Conservation (phyloP, 2,329 filamentous ascomycete genomes). For the Penicillium expansum region DNA sequence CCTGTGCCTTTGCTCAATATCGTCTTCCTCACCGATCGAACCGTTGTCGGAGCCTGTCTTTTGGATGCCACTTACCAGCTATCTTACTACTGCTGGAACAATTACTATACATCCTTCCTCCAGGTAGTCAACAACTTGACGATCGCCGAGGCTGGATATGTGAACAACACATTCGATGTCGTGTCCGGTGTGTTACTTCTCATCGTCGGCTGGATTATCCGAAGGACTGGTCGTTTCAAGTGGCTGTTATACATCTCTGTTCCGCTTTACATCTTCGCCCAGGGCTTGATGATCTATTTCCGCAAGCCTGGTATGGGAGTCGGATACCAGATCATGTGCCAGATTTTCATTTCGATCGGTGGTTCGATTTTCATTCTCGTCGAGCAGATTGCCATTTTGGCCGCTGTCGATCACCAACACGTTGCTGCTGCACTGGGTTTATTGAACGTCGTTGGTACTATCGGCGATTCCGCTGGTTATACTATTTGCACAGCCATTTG, state of each 20-base stretch:
- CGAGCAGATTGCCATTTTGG: constrained; percentile 55
- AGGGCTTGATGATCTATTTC: constrained; percentile 57
- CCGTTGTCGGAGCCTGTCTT: constrained; percentile 29
- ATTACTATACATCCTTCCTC: constrained; percentile 28
- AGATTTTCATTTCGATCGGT: constrained; percentile 56
- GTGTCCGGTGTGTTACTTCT: constrained; percentile 56
- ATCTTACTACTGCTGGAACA: constrained; percentile 31
- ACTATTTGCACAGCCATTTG: constrained; percentile 60
- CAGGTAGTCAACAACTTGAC: constrained; percentile 29
- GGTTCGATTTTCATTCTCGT: constrained; percentile 53
- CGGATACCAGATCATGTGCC: constrained; percentile 56
- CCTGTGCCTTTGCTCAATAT: constrained; percentile 55
- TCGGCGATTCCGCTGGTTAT: constrained; percentile 54
- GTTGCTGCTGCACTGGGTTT: constrained; percentile 56
- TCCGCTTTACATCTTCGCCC: constrained; percentile 52
- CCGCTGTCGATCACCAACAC: constrained; percentile 53
- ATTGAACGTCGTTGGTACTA: constrained; percentile 52
- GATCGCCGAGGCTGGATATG: constrained; percentile 34
- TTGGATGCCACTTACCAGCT: constrained; percentile 30
- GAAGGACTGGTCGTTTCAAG: constrained; percentile 52
- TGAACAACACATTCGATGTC: constrained; percentile 53
- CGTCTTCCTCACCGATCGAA: constrained; percentile 42
- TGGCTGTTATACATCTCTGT: constrained; percentile 53
- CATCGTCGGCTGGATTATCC: constrained; percentile 52
- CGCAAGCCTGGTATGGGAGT: constrained; percentile 46